Base-by-base conservation (phyloP, 2,329 filamentous ascomycete genomes). In the Dryadomyces quercus-mongolicae region DNA sequence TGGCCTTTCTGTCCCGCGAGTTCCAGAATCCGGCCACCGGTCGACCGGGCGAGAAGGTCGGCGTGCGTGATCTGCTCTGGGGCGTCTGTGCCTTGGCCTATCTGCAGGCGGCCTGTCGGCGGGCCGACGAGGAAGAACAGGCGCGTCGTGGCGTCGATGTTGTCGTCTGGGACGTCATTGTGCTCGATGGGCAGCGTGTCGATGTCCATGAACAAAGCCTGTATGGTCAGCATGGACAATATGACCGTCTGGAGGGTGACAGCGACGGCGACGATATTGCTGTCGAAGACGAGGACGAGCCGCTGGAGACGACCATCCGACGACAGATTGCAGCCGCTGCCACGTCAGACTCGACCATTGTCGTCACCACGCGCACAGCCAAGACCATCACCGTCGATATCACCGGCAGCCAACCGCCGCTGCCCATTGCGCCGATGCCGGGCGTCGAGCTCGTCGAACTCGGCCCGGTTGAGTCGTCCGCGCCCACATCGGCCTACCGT, bases 301-400 rank as follows among this genome's bases (percentile, higher is more conserved):
- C 72, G 2, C 67, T 71, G 3, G 74, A 77, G 60, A 65, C 64
- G 45, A 71, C 68, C 47, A 73, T 79, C 50, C 79, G 71, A 63
- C 74, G 69, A 58, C 77, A 76, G 58, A 82, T 79, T 49, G 65
- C 76, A 58, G 74, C 74, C 50, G 72, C 81, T 0, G 64, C 84
- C 5, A 74, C 80, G 1, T 65, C 74, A 0, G 74, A 78, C 47
- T 76, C 81, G 0, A 74, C 74, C n/a, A 75, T 84, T 6, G 77
- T 75, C 1, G 82, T 79, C 6, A 75, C 76, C 2, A 78, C 80
- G 0, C 74, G 74, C 1, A 82, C 77, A 1, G 80, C 76, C 8
- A 82, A 83, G 58, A 84, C 73, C 15, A 81, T 85, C 60, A 83
- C 81, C 0, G 80, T 85, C 2, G 80, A 85, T 53, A 74, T 85